Evolutionary conservation across 257 asterid species (phyloP).

Genomic region (Solanum chiquidenum): DNA sequence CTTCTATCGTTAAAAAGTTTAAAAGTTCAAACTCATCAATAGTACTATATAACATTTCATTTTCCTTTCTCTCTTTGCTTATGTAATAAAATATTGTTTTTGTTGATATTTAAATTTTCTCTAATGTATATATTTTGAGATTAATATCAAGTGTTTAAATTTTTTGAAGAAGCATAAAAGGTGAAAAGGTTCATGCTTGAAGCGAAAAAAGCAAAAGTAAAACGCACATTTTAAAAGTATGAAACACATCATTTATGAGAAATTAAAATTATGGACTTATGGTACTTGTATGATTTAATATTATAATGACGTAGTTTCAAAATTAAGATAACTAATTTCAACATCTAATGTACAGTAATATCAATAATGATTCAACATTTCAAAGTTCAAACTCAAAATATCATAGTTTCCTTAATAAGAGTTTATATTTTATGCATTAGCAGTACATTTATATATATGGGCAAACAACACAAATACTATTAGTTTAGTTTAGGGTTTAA

Average conservation of each 20-base stretch:
- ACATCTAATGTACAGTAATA: no score
- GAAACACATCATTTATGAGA: not conserved
- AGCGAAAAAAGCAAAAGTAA: not conserved
- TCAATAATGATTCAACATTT: not conserved
- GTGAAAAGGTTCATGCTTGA: not conserved
- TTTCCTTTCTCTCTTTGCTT: not conserved
- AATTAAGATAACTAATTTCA: not conserved
- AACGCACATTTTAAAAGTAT: not conserved
- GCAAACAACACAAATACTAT: not conserved
- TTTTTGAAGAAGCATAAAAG: not conserved
- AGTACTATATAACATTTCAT: not conserved
- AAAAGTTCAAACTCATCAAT: not conserved
- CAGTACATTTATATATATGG: not conserved
- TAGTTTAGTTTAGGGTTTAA: no score
- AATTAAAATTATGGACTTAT: not conserved
- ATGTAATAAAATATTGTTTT: not conserved
- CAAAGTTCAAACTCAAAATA: not conserved
- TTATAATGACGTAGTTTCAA: no score
- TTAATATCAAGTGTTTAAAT: not conserved
- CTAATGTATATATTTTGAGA: not conserved
- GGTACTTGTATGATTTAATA: not conserved
- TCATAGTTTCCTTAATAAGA: not conserved
- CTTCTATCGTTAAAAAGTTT: no score
- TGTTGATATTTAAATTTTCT: not conserved
- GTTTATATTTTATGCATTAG: not conserved